phyloP scores from a whole-genome alignment of 148 eudicot species.

The Euryodendron excelsum region DNA sequence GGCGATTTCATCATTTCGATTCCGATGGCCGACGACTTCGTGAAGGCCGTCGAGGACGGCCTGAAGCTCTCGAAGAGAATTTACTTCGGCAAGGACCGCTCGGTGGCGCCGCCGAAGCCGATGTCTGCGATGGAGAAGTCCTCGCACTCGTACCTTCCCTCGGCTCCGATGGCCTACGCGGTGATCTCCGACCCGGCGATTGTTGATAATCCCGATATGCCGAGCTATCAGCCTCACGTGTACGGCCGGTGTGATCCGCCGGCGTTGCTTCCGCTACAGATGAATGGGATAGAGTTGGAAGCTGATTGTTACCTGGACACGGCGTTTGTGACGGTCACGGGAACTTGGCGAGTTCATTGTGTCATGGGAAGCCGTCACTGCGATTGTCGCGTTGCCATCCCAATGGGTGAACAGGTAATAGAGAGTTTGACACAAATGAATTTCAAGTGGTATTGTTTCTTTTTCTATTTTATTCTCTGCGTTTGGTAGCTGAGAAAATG shows the following conservation, averaged over 20 bases:
- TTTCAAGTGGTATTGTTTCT: too few species aligned
- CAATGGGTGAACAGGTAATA: constrained; percentile 73
- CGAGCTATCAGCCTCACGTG: too few species aligned
- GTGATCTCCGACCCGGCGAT: constrained; percentile 55
- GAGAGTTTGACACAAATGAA: too few species aligned
- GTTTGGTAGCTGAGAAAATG: too few species aligned
- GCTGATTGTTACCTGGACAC: constrained; percentile 17
- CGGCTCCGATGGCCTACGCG: constrained; percentile 66
- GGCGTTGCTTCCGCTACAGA: constrained; percentile 67
- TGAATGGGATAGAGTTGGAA: constrained; percentile 46
- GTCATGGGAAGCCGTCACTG: constrained; percentile 57
- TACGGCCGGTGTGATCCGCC: constrained; percentile 74
- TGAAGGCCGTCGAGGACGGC: constrained; percentile 77
- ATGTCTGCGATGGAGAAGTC: constrained; percentile 52
- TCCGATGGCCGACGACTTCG: constrained; percentile 53
- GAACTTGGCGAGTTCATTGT: constrained; percentile 72
- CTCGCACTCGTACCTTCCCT: constrained; percentile 33
- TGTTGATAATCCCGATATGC: constrained; percentile 33
- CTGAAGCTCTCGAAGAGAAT: constrained; percentile 64
- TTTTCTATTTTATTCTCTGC: too few species aligned
- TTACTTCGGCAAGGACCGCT: constrained; percentile 77
- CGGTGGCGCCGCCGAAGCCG: constrained; percentile 62
- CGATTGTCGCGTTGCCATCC: constrained; percentile 64
- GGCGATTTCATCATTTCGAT: too few species aligned
- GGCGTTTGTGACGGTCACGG: constrained; percentile 49